Evolutionary conservation across 2,329 filamentous ascomycete species (phyloP).

Genomic region (Delphinella strobiligena): DNA sequence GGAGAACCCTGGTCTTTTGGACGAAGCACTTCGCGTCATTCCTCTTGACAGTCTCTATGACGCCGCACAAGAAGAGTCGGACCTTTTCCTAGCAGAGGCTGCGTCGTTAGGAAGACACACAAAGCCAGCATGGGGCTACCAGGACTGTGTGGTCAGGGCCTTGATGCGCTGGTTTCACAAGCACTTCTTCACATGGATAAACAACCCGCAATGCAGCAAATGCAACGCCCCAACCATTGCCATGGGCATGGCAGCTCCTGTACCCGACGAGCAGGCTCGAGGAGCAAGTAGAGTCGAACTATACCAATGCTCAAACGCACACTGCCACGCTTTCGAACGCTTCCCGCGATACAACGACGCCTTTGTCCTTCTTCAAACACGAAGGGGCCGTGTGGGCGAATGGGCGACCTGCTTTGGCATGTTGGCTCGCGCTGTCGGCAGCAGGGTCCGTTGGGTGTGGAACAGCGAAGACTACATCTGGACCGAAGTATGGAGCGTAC

Average conservation of each 20-base stretch:
- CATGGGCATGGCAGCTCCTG: constrained; percentile 71
- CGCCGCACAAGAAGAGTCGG: constrained; percentile 86
- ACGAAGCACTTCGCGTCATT: constrained; percentile 78
- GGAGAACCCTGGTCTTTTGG: constrained; percentile 87
- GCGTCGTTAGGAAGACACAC: constrained; percentile 71
- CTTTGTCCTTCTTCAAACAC: constrained; percentile 78
- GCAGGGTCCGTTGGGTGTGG: constrained; percentile 93
- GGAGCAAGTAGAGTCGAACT: constrained; percentile 81
- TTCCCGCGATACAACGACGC: constrained; percentile 94
- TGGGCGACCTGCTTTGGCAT: constrained; percentile 99
- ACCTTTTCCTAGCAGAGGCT: constrained; percentile 77
- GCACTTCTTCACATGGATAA: constrained; percentile 92
- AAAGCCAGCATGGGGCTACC: constrained; percentile 87
- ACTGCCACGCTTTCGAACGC: constrained; percentile 69
- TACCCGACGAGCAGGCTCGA: constrained; percentile 78
- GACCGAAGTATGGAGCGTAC: constrained; percentile 94
- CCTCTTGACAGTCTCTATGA: constrained; percentile 84
- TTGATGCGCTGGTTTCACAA: constrained; percentile 92
- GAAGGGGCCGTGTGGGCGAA: constrained; percentile 78
- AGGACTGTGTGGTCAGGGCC: constrained; percentile 88
- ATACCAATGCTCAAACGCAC: constrained; percentile 69
- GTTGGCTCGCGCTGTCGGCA: constrained; percentile 87
- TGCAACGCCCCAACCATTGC: constrained; percentile 76
- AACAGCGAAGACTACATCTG: constrained; percentile 95
- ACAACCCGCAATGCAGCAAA: constrained; percentile 76